Percentiles rank a stretch among this genome's conserved stretches.
These are phyloP conservation scores for Tolypocladium ovalisporum DNA, from an alignment of 2,329 filamentous ascomycete genomes.

Conservation along the genomic window DNA sequence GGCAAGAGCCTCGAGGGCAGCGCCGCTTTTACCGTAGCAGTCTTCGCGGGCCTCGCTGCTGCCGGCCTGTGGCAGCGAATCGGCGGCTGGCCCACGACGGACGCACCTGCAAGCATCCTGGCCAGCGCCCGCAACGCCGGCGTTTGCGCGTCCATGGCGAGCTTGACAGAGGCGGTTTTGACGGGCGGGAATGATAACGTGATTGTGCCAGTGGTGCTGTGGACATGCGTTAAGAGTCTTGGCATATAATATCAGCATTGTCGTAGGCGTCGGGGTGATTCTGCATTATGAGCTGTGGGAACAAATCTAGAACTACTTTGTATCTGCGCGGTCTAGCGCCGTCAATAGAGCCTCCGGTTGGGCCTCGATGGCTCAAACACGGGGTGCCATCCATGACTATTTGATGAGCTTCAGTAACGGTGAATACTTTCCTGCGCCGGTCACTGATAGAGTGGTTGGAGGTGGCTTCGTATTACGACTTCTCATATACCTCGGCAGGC, in stretches of 20 bases:
- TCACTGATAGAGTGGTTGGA: neutral
- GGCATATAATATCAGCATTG: slow-evolving; percentile 31
- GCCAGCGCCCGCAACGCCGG: slow-evolving; percentile 51
- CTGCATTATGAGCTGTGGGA: neutral
- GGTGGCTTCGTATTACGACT: neutral
- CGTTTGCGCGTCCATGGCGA: slow-evolving; percentile 68
- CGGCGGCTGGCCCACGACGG: slow-evolving; percentile 59
- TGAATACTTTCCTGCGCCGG: neutral
- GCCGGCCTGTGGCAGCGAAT: slow-evolving; percentile 64
- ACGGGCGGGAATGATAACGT: slow-evolving; percentile 99
- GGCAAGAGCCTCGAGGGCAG: slow-evolving; percentile 91
- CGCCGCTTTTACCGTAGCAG: slow-evolving; percentile 69
- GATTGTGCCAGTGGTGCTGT: slow-evolving; percentile 84
- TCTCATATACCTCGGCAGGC: neutral
- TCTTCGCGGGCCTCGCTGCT: slow-evolving; percentile 60
- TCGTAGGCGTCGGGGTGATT: neutral
- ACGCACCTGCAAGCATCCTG: slow-evolving; percentile 24
- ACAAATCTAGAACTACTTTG: neutral
- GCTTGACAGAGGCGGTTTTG: slow-evolving; percentile 86
- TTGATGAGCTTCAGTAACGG: neutral
- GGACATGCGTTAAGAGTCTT: slow-evolving; percentile 79
- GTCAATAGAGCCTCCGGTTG: neutral
- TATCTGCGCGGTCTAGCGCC: neutral
- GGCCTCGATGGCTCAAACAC: neutral
- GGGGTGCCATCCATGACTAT: neutral